phyloP scores from a whole-genome alignment of 2,329 filamentous ascomycete species.

The Coniochaeta pulveracea region DNA sequence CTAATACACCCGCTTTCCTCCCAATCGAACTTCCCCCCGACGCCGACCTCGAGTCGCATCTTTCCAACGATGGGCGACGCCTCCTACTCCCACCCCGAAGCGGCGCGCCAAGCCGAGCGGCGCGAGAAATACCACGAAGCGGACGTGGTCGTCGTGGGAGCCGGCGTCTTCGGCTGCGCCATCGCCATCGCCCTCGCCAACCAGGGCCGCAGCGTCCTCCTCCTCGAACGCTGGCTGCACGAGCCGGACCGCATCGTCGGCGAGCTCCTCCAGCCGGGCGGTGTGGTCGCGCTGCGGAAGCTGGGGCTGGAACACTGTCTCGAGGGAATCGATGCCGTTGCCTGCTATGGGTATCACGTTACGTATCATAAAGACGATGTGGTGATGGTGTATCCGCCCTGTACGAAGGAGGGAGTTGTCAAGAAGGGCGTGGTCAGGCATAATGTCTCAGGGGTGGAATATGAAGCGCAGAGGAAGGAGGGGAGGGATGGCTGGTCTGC shows the following conservation, averaged over 20 bases:
- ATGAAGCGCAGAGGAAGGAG: constrained; percentile 9
- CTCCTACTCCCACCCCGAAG: constrained; percentile 1
- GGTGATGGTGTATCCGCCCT: constrained; percentile 66
- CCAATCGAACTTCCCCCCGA: constrained; percentile 1
- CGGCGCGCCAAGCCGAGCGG: constrained; percentile 31
- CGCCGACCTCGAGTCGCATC: too few species aligned
- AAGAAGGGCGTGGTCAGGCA: constrained; percentile 17
- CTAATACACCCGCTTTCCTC: too few species aligned
- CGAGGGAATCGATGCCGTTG: constrained; percentile 78
- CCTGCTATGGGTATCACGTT: constrained; percentile 78
- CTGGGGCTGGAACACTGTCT: constrained; percentile 74
- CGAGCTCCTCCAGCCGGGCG: constrained; percentile 88
- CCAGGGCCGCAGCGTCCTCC: constrained; percentile 81
- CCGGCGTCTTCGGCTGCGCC: constrained; percentile 81
- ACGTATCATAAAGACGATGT: constrained; percentile 68
- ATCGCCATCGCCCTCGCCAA: constrained; percentile 73
- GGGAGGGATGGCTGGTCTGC: constrained; percentile 18
- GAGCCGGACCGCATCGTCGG: constrained; percentile 94
- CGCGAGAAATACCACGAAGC: constrained; percentile 48
- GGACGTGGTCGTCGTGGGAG: constrained; percentile 87
- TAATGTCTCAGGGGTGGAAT: constrained; percentile 7
- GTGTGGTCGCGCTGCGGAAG: constrained; percentile 67
- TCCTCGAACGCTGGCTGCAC: constrained; percentile 81
- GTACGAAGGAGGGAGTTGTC: constrained; percentile 32
- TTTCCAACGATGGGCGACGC: too few species aligned